Evolutionary conservation across 768 basidiomycete genomes (phyloP), one percentile per base, ranked within the genome.

Genomic region (Pleurotus djamor): DNA sequence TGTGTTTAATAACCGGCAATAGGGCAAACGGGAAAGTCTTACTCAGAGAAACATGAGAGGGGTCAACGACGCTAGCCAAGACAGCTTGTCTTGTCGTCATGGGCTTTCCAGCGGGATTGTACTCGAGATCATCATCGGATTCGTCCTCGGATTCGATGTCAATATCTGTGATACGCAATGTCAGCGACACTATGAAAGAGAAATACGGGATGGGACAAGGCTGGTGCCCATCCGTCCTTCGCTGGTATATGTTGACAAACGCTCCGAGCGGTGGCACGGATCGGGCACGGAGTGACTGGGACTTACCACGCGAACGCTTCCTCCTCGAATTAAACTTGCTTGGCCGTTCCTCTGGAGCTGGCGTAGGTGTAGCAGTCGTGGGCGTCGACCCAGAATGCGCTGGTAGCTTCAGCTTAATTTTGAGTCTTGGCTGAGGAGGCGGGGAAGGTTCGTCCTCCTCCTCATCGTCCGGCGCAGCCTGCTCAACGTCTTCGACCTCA

Each of bases 51-150:
- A 91, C 87, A 66, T 91, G 88, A 0, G 84, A 79, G 0, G 88
- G 77, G 57, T 85, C 87, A 2, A 87, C 83, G 34, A 88, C 85
- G 58, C 85, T 87, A 1, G 86, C 86, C 7, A 90, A 74, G 13
- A 88, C 89, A 1, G 89, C 89, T 63, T 91, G 89, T 28, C 89
- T 76, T 0, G 81, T 82, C 33, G 78, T 85, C 76, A 82, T 79
- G 5, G 76, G 79, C 45, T 73, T 69, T 14, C 57, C 52, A 17
- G 36, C 34, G 14, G 57, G 45, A 5, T 61, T 51, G 10, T 60
- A 21, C 32, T 58, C 45, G 14, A 55, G 66, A 60, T 60, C 68
- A 62, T 60, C 61, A 63, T 56, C 67, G 63, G 48, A 66, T 67
- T 44, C 69, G 28, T 74, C 74, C 48, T 74, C 76, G 2, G 79